Evolutionary conservation across 2,329 filamentous ascomycete genomes (phyloP).

Genomic region (Cordyceps cateniannulata): DNA sequence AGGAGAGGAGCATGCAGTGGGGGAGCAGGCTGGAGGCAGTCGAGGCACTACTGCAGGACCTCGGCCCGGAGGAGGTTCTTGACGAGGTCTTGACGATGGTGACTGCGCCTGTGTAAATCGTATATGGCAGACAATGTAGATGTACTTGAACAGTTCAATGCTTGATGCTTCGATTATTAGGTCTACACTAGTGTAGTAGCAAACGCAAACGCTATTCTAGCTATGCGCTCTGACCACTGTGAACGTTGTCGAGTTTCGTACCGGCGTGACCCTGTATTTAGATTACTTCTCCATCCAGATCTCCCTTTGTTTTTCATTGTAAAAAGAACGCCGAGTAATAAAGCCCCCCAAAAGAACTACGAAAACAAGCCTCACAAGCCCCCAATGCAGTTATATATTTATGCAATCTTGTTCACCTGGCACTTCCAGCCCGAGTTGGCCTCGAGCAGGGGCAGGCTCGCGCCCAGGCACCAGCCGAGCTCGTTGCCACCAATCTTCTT

Average conservation of each 20-base stretch:
- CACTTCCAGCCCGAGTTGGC: slow-evolving; percentile 85
- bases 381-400: slow-evolving; percentile 20
- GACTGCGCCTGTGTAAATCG: slow-evolving; percentile 38
- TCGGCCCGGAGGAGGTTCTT: slow-evolving; percentile 54
- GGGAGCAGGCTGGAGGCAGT: slow-evolving; percentile 73
- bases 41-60: slow-evolving; percentile 54
- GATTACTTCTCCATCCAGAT: not conserved
- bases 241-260: not conserved
- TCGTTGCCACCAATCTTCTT: slow-evolving; percentile 99
- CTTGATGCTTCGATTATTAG: not conserved
- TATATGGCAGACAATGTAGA: not conserved
- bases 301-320: not conserved
- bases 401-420: slow-evolving; percentile 65
- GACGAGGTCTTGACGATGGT: slow-evolving; percentile 57
- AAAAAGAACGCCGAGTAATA: not conserved
- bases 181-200: slow-evolving; percentile 1
- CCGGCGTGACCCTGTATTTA: not conserved
- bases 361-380: slow-evolving; percentile 14
- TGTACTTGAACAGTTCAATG: not conserved
- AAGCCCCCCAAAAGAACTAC: not conserved
- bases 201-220: not conserved
- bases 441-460: slow-evolving; percentile 78
- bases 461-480: slow-evolving; percentile 94
- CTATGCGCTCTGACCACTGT: not conserved
- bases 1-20: slow-evolving; percentile 88